These are phyloP conservation scores for Metschnikowia cubensis DNA, from an alignment of 805 yeast genomes.

Conservation along the genomic window DNA sequence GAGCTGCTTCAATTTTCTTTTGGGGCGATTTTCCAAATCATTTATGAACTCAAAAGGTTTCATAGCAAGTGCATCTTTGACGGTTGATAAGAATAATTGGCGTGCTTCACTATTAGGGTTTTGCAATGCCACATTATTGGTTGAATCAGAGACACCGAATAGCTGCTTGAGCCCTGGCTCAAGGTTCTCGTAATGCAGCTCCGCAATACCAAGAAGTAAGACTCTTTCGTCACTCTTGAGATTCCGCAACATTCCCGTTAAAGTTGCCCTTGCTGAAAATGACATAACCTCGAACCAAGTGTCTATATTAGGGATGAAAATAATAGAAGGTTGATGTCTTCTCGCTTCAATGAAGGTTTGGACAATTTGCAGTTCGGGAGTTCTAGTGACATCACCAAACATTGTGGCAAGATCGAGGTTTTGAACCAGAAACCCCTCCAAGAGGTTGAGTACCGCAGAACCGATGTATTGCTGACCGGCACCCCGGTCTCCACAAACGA, in stretches of 20 bases:
- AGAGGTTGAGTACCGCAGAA: slow-evolving; percentile 70
- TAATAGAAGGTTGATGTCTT: slow-evolving; percentile 82
- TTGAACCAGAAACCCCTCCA: slow-evolving; percentile 90
- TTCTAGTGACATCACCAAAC: slow-evolving; percentile 71
- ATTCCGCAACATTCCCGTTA: slow-evolving; percentile 64
- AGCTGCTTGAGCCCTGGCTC: slow-evolving; percentile 46
- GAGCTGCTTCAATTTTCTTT: slow-evolving; percentile 41
- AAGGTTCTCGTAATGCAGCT: slow-evolving; percentile 36
- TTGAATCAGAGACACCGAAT: slow-evolving; percentile 52
- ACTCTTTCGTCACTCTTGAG: slow-evolving; percentile 70
- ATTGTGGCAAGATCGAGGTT: slow-evolving; percentile 75
- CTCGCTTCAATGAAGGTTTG: slow-evolving; percentile 84
- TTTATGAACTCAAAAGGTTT: slow-evolving; percentile 68
- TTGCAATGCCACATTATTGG: slow-evolving; percentile 43
- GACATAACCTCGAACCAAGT: slow-evolving; percentile 70
- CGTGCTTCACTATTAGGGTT: slow-evolving; percentile 49
- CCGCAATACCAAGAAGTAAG: slow-evolving; percentile 71
- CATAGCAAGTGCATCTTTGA: slow-evolving; percentile 54
- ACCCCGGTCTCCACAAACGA: slow-evolving; percentile 71
- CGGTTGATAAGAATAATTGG: slow-evolving; percentile 48
- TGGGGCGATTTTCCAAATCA: slow-evolving; percentile 56
- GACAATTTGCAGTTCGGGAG: slow-evolving; percentile 79
- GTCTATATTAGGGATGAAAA: slow-evolving; percentile 79
- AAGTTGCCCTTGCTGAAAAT: slow-evolving; percentile 64
- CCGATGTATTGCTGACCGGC: slow-evolving; percentile 85